Evolutionary conservation across 805 yeast genomes (phyloP).

Genomic region (Schwanniomyces vanrijiae): DNA sequence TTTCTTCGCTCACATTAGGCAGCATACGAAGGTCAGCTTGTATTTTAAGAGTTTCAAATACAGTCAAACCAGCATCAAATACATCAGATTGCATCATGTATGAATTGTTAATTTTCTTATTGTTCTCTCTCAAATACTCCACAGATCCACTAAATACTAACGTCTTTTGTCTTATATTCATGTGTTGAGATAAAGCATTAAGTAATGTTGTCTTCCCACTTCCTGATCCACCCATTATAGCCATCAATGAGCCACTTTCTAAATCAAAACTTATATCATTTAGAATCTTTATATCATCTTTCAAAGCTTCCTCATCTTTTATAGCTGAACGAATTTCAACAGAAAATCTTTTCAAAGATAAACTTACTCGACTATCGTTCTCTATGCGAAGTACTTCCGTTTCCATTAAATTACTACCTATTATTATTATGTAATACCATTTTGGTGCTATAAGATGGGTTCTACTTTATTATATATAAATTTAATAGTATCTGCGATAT

Average conservation of each 20-base stretch:
- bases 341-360: constrained; percentile 17
- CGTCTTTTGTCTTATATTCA: constrained; percentile 38
- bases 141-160: constrained; percentile 45
- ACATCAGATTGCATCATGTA: constrained; percentile 78
- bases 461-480: too few species aligned
- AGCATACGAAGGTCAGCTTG: constrained; percentile 75
- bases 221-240: constrained; percentile 87
- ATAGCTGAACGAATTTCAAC: constrained; percentile 13
- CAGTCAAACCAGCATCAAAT: constrained; percentile 68
- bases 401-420: neutral
- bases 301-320: neutral
- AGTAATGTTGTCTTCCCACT: constrained; percentile 82
- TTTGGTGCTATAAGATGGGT: too few species aligned
- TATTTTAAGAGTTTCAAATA: constrained; percentile 64
- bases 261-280: constrained; percentile 58
- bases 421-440: too few species aligned
- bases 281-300: constrained; percentile 16
- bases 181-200: constrained; percentile 61
- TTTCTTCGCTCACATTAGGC: constrained; percentile 37
- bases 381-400: constrained; percentile 16
- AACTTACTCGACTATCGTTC: constrained; percentile 41
- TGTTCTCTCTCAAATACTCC: constrained; percentile 20
- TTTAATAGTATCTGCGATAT: too few species aligned
- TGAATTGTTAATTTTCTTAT: constrained; percentile 39
- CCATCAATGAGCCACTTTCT: constrained; percentile 62